Evolutionary conservation across 2,329 filamentous ascomycete species (phyloP).

Genomic region (Pezicula carpinea): DNA sequence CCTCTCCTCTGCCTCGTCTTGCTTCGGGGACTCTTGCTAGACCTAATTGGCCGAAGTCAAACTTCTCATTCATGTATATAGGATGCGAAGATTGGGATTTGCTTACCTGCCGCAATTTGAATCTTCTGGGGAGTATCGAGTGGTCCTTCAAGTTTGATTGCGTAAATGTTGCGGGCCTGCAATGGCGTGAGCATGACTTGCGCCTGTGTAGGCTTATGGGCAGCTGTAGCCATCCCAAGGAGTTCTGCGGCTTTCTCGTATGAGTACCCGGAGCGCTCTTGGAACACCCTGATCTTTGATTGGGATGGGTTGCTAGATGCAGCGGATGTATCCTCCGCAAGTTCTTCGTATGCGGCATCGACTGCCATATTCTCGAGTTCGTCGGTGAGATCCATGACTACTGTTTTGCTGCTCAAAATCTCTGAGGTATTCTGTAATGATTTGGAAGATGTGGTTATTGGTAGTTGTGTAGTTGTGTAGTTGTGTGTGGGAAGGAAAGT

Average conservation of each 20-base stretch:
- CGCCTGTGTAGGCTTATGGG: not conserved
- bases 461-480: no score
- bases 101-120: constrained; percentile 10
- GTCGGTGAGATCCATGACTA: constrained; percentile 19
- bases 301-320: not conserved
- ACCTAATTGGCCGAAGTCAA: not conserved
- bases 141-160: constrained; percentile 19
- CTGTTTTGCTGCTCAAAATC: no score
- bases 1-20: constrained; percentile 12
- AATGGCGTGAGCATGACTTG: constrained; percentile 1
- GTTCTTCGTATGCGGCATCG: constrained; percentile 10
- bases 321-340: no score
- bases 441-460: not conserved
- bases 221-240: not conserved
- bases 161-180: constrained; percentile 9
- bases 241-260: constrained; percentile 29
- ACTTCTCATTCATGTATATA: no score
- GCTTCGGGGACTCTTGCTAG: constrained; percentile 12
- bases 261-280: constrained; percentile 18
- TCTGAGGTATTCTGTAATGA: no score
- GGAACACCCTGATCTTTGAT: constrained; percentile 3
- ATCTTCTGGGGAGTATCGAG: constrained; percentile 15
- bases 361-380: constrained; percentile 23
- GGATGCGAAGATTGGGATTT: no score
- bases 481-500: no score